phyloP scores from a whole-genome alignment of 495 filamentous ascomycete genomes.

The Clohesyomyces aquaticus region DNA sequence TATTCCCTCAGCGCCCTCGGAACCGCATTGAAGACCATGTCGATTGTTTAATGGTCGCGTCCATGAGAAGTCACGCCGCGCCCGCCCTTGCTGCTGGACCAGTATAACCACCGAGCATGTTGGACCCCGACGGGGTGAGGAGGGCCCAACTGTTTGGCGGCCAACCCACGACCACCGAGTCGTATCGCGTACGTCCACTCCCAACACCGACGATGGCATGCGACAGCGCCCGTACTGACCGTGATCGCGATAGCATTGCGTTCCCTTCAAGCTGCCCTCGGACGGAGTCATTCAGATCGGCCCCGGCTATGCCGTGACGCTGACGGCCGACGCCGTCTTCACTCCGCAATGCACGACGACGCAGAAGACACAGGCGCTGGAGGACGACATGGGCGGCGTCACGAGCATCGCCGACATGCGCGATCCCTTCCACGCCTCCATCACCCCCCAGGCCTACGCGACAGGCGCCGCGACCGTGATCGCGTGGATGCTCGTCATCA shows the following conservation, averaged over 20 bases:
- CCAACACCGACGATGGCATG: neutral
- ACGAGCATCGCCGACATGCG: constrained; percentile 58
- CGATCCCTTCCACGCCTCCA: constrained; percentile 91
- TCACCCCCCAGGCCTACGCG: constrained; percentile 86
- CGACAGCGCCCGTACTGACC: constrained; percentile 17
- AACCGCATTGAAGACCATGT: constrained; percentile 19
- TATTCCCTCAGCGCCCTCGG: constrained; percentile 16
- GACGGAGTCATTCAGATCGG: constrained; percentile 45
- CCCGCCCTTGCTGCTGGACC: constrained; percentile 27
- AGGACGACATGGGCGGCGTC: constrained; percentile 33
- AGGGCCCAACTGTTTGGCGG: constrained; percentile 26
- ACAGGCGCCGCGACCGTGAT: constrained; percentile 89
- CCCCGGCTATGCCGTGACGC: constrained; percentile 43
- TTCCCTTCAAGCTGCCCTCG: constrained; percentile 49
- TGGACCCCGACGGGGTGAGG: constrained; percentile 11
- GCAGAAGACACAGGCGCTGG: constrained; percentile 12
- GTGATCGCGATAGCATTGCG: constrained; percentile 43
- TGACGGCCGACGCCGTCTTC: constrained; percentile 48
- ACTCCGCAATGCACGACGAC: constrained; percentile 46
- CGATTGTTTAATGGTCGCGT: constrained; percentile 3
- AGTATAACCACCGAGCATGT: constrained; percentile 36
- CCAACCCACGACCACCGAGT: constrained; percentile 26
- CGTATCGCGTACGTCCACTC: constrained; percentile 24
- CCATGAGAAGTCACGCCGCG: constrained; percentile 26
- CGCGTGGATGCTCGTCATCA: constrained; percentile 90